These are phyloP conservation scores for Cadophora sp. DNA, from an alignment of 2,329 filamentous ascomycete genomes.

Conservation along the genomic window DNA sequence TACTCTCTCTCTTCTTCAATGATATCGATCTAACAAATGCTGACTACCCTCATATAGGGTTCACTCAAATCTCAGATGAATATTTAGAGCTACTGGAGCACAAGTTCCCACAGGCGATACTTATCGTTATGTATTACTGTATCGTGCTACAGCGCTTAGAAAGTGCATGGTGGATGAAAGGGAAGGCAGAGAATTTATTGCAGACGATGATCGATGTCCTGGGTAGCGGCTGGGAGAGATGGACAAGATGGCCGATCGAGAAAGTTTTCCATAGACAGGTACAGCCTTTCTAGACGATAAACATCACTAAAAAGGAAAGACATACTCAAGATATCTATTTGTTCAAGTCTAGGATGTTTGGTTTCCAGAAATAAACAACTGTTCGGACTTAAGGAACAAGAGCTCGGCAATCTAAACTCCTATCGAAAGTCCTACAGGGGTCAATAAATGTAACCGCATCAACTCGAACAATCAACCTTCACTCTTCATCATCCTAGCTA, in stretches of 20 bases:
- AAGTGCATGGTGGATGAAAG: slow-evolving; percentile 52
- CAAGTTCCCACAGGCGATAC: slow-evolving; percentile 47
- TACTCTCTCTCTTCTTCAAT: too few species aligned
- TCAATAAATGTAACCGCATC: neutral
- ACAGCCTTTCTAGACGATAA: neutral
- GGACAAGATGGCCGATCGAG: slow-evolving; percentile 39
- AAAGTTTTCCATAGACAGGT: slow-evolving; percentile 23
- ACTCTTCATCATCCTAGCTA: neutral
- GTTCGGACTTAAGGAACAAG: slow-evolving; percentile 11
- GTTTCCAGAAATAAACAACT: neutral
- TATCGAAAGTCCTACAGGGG: slow-evolving; percentile 32
- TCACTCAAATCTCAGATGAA: slow-evolving; percentile 45
- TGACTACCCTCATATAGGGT: slow-evolving; percentile 38
- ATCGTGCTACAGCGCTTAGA: slow-evolving; percentile 48
- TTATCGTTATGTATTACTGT: slow-evolving; percentile 49
- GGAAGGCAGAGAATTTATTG: slow-evolving; percentile 50
- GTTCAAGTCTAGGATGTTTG: too few species aligned
- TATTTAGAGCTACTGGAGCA: slow-evolving; percentile 45
- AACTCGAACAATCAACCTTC: neutral
- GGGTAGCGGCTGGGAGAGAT: slow-evolving; percentile 36
- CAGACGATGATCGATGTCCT: slow-evolving; percentile 44
- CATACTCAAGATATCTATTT: neutral
- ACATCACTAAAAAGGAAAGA: neutral
- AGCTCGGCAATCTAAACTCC: slow-evolving; percentile 28
- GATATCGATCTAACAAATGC: too few species aligned